A percentile compares a stretch with the other conserved stretches of the same genome.
Conservation (phyloP, 345 rosid genomes). For the Leavenworthia alabamica region DNA sequence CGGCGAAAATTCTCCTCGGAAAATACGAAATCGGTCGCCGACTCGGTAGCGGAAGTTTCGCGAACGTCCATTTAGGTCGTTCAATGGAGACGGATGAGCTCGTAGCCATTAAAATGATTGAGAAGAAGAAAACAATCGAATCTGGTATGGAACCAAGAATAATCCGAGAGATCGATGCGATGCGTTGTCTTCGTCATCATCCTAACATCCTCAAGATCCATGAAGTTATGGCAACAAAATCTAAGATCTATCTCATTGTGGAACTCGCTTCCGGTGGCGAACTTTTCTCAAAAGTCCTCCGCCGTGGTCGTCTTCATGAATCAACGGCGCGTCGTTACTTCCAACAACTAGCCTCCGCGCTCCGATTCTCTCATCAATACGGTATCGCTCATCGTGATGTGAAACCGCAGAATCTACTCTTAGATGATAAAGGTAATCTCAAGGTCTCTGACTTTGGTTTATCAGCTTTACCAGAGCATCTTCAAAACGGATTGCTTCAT, state of each 20-base stretch:
- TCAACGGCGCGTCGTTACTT: conserved; percentile 56
- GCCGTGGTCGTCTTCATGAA: conserved; percentile 53
- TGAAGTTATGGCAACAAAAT: conserved; percentile 84
- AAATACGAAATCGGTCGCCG: conserved; percentile 58
- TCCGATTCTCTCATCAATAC: conserved; percentile 66
- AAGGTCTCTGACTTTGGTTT: conserved; percentile 88
- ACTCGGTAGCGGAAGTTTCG: conserved; percentile 78
- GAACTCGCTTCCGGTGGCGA: conserved; percentile 86
- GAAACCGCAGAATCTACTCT: conserved; percentile 77
- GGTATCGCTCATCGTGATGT: conserved; percentile 90
- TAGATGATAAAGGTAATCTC: conserved; percentile 56
- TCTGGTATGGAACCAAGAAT: conserved; percentile 60
- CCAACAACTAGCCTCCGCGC: conserved; percentile 77
- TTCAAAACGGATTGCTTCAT: conserved; percentile 58
- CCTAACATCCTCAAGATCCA: conserved; percentile 77
- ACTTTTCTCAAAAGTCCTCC: conserved; percentile 54
- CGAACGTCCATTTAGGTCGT: conserved; percentile 58
- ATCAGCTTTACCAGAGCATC: conserved; percentile 71
- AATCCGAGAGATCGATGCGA: conserved; percentile 70
- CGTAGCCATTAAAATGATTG: conserved; percentile 76
- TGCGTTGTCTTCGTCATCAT: conserved; percentile 75
- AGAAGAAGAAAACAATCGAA: conserved; percentile 46
- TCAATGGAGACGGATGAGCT: conserved; percentile 31
- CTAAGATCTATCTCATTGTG: conserved; percentile 83
- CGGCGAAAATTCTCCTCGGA: conserved; percentile 43